These are phyloP conservation scores for Saccharomycopsis sp. DNA, from an alignment of 805 yeast genomes.

Conservation along the genomic window DNA sequence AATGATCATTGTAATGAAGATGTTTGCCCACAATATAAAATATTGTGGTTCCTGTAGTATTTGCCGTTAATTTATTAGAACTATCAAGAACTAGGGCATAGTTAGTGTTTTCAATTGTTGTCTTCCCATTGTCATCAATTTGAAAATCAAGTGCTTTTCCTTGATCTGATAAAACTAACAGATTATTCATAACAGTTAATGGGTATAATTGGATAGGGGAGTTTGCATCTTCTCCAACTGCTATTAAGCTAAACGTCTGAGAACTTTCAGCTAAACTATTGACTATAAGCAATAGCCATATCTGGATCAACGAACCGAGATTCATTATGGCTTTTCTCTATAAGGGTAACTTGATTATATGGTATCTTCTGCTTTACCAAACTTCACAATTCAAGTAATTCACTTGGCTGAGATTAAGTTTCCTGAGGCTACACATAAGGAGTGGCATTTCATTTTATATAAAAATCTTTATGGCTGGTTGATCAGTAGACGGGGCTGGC, in stretches of 20 bases:
- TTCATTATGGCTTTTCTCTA: too few species aligned
- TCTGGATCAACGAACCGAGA: too few species aligned
- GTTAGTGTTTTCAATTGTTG: conserved; percentile 24
- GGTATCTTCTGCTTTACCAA: too few species aligned
- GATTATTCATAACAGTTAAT: conserved; percentile 20
- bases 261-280: conserved; percentile 3
- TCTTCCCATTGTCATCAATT: conserved; percentile 25
- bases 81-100: conserved; percentile 19
- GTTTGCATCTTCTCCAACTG: conserved; percentile 19
- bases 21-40: conserved; percentile 18
- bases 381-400: too few species aligned
- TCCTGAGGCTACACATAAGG: too few species aligned
- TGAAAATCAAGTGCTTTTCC: conserved; percentile 21
- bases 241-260: conserved; percentile 20
- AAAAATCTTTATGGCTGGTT: too few species aligned
- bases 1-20: conserved; percentile 18
- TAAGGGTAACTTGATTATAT: too few species aligned
- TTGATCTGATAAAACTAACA: conserved; percentile 22
- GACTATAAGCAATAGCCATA: too few species aligned
- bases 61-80: conserved; percentile 10
- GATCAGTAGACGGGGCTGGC: too few species aligned
- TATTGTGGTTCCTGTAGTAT: conserved; percentile 12
- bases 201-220: conserved; percentile 20
- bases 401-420: too few species aligned
- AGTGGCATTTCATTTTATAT: too few species aligned